phyloP scores from a whole-genome alignment of 257 asterid species.

The Solanum ossicruentum region DNA sequence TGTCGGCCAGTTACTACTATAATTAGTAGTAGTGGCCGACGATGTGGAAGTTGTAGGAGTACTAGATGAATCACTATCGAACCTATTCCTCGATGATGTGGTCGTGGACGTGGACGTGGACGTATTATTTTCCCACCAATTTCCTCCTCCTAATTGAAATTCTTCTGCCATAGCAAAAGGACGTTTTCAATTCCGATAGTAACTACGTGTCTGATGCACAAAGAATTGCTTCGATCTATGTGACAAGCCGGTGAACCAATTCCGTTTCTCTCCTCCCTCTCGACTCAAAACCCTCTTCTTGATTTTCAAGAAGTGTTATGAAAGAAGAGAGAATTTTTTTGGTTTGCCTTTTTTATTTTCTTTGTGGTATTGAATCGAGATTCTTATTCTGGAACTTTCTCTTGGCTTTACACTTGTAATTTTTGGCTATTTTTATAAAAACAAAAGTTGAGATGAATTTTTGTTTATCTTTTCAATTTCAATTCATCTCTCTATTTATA shows the following conservation, averaged over 20 bases:
- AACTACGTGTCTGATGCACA: too few species aligned
- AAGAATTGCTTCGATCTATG: too few species aligned
- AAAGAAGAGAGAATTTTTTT: neutral
- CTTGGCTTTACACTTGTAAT: neutral
- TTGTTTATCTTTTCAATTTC: slow-evolving; percentile 10
- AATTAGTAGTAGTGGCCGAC: slow-evolving; percentile 25
- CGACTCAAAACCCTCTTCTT: neutral
- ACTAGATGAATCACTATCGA: slow-evolving; percentile 1
- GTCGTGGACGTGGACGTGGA: too few species aligned
- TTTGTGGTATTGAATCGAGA: neutral
- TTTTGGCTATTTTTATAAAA: neutral
- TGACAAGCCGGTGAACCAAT: too few species aligned
- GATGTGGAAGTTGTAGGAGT: slow-evolving; percentile 13
- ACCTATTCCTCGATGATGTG: slow-evolving; percentile 32
- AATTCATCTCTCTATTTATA: slow-evolving; percentile 40
- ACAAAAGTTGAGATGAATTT: slow-evolving; percentile 29
- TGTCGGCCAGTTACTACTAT: slow-evolving; percentile 44
- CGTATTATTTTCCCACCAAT: slow-evolving; percentile 59
- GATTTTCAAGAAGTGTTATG: neutral
- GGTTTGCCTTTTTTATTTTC: neutral
- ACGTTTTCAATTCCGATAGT: neutral
- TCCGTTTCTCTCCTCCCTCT: too few species aligned
- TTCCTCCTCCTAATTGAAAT: slow-evolving; percentile 55
- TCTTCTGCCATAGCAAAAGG: slow-evolving; percentile 45
- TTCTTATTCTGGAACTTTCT: too few species aligned